Base-by-base conservation (phyloP, 768 basidiomycete genomes). In the Suillus lakei region DNA sequence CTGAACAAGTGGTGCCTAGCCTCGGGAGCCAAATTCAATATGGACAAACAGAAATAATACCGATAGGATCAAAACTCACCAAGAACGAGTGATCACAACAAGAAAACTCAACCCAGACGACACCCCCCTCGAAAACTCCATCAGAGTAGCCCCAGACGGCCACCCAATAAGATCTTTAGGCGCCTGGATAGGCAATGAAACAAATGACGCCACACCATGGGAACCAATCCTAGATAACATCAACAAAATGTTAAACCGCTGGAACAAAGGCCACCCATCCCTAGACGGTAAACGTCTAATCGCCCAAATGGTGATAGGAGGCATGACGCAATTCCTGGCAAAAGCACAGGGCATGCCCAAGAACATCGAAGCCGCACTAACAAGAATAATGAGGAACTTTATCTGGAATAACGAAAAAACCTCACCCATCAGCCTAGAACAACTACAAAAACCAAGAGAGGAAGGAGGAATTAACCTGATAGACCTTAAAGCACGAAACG, bases 21-120 rank as follows among this genome's bases (percentile, higher is more conserved):
- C 0, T 71, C 71, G 0, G 66, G 69, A 0, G 70, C 70, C 0
- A 75, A 74, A 46, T 74, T 76, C 16, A 75, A 75, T 54, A 16
- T 70, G 0, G 50, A 28, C 1, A 76, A 28, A 76, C 72, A 0
- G 68, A 76, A 18, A 67, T 75, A 1, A 62, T 73, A 3, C 74
- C 71, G 1, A 46, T 46, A 1, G 44, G 44, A 10, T 23, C 44
- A 4, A 46, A 23, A n/a, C 21, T 12, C 44, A 46, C n/a, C 0
- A n/a, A 23, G 44, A n/a, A 23, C 9, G 10, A 4, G n/a, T 46
- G 4, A 12, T 46, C 44, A n/a, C 21, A n/a, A 23, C 44, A 21
- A 21, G 43, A 10, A 46, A 23, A 23, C n/a, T 46, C 4, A 10
- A 46, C n/a, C 21, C 10, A 23, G 9, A 46, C 4, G 10, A n/a